Percentiles rank a stretch among this genome's conserved stretches.
These are phyloP conservation scores for Harrya chromipes DNA, from an alignment of 768 basidiomycete species.

Conservation along the genomic window DNA sequence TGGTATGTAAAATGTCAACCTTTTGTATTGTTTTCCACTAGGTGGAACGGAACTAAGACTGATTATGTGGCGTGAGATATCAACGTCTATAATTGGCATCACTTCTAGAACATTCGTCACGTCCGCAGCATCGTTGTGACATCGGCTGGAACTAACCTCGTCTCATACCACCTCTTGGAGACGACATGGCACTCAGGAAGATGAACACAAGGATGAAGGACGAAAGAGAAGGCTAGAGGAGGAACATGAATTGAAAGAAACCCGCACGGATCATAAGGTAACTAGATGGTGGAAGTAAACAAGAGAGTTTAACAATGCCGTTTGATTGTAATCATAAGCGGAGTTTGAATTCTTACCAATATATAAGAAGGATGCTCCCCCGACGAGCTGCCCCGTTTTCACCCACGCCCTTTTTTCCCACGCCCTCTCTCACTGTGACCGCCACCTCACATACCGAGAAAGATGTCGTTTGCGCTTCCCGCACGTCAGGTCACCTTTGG, in stretches of 20 bases:
- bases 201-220: background rate
- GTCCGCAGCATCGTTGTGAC: constrained; percentile 1
- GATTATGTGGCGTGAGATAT: constrained; percentile 16
- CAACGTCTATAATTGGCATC: constrained; percentile 10
- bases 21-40: too few species aligned
- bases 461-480: constrained; percentile 64
- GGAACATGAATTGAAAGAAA: background rate
- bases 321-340: constrained; percentile 24
- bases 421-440: constrained; percentile 23
- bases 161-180: background rate
- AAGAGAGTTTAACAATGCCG: constrained; percentile 13
- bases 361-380: constrained; percentile 26
- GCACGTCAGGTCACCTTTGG: constrained; percentile 79
- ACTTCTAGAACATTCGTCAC: constrained; percentile 29
- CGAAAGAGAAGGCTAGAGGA: background rate
- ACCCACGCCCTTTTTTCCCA: constrained; percentile 28
- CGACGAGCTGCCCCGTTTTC: constrained; percentile 17
- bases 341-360: constrained; percentile 26
- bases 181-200: background rate
- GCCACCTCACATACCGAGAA: constrained; percentile 9
- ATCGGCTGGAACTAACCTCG: too few species aligned
- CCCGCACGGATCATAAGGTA: constrained; percentile 11
- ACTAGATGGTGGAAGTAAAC: constrained; percentile 27
- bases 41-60: background rate
- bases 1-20: background rate